Base-by-base conservation (phyloP, 768 basidiomycete species). In the Paxillus rubicundulus region DNA sequence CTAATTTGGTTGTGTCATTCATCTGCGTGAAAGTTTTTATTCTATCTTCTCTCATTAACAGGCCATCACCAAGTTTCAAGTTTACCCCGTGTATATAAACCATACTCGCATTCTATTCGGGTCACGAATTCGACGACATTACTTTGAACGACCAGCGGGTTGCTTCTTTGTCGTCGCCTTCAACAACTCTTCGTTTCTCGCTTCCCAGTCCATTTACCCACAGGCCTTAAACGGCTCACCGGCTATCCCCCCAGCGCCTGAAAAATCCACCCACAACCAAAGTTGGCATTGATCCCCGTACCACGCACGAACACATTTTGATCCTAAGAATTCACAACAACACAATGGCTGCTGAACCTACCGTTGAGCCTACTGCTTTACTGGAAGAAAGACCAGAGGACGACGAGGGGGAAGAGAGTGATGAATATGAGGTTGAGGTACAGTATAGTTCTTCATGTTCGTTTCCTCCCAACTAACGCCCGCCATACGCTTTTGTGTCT, bases 361-460 rank as follows among this genome's bases (percentile, higher is more conserved):
- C 53, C 1, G 18, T 40, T 9, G 55, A 70, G 30, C 54, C 60
- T 5, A 43, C 50, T 9, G 56, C 61, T 33, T 41, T 24, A 24
- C 24, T 24, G 24, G 4, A 36, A 24, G n/a, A 32, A 8, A 53
- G 58, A 13, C 56, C 53, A 27, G 2, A 5, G 18, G 46, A 57
- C 6, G 46, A 57, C 6, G 61, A 60, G 2, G 66, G 47, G 12
- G 69, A 70, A n/a, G 65, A 69, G 27, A 66, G 58, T 27, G 67
- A 68, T 18, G n/a, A 16, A 2, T 70, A 68, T 43, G 66, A 63
- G 0, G 2, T 54, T 21, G 61, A 68, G 55, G 66, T 68, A 45
- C 42, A n/a, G 49, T 42, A 9, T 40, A 13, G 8, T 40, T 52
- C 41, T 4, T 38, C 13, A 30, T 33, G n/a, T 38, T 50, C 42